phyloP scores from a whole-genome alignment of 139 green algal genomes.

The Chlamydomonas schloesseri region DNA sequence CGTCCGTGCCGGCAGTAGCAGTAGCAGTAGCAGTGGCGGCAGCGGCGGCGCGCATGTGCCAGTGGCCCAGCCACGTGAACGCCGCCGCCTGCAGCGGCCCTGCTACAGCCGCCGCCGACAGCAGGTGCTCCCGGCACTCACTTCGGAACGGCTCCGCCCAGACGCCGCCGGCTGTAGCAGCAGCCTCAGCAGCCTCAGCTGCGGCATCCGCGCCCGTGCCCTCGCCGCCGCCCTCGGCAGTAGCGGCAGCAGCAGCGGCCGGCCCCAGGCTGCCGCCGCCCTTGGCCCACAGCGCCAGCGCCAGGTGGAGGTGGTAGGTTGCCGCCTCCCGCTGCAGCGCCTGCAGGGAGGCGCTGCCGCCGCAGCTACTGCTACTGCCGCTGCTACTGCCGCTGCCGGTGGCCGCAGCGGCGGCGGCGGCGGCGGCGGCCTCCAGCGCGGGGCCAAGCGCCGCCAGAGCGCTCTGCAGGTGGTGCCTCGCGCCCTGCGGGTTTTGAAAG shows the following conservation, averaged over 20 bases:
- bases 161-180: too few relatives aligned
- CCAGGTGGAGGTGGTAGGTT: slow-evolving; percentile 35
- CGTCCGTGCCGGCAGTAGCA: not conserved
- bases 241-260: not conserved
- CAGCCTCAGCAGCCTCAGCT: too few relatives aligned
- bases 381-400: too few relatives aligned
- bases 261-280: not conserved
- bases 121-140: slow-evolving; percentile 19
- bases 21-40: not conserved
- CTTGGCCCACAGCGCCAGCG: slow-evolving; percentile 48
- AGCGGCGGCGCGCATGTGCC: slow-evolving; percentile 49
- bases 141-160: not conserved
- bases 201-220: too few relatives aligned
- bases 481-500: not conserved
- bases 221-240: not conserved
- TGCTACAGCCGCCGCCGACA: slow-evolving; percentile 19
- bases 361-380: too few relatives aligned
- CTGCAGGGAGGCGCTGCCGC: too few relatives aligned
- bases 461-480: slow-evolving; percentile 42
- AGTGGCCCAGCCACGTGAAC: slow-evolving; percentile 76
- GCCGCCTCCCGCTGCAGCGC: slow-evolving; percentile 29
- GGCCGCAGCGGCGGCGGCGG: not conserved
- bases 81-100: slow-evolving; percentile 74
- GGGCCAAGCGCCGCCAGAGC: slow-evolving; percentile 40
- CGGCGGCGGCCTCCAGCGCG: slow-evolving; percentile 22